Evolutionary conservation across 257 asterid species (phyloP), one percentile per base, ranked within the genome.

Genomic region (Ocimum tenuiflorum): DNA sequence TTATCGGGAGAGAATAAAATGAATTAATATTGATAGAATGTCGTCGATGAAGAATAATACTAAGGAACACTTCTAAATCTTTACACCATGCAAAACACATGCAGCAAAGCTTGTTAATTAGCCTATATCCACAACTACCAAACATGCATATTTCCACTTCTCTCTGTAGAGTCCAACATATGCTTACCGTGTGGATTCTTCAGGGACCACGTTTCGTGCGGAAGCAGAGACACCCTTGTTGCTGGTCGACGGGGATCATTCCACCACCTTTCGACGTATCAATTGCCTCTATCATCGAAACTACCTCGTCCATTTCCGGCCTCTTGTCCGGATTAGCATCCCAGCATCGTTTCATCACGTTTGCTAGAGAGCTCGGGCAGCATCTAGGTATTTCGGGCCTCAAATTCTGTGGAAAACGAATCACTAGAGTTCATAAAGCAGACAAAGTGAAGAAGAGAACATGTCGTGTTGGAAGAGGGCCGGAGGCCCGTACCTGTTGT

Each of bases 191-290:
- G 8, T 17, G 17, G 13, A 2, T 3, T 59, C 43, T 20, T 83
- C 78, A 87, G 3, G 96, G 96, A n/a, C 96, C 96, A 2, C 96
- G 87, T 22, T 55, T 18, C 81, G 82, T 81, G 29, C 77, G 63
- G 76, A 86, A 85, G 59, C 95, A 89, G 18, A 89, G 81, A 73
- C 96, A 89, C 4, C 95, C 83, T 33, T 81, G 88, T 59, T 81
- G 91, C 63, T 89, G 94, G 73, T 85, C 96, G 7, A 64, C 74
- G 0, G 96, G 96, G 73, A 89, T 89, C 96, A 89, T 89, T 52
- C 96, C 96, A n/a, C 96, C 96, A 1, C 96, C 96, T 76, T 85
- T 87, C 1, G 95, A 70, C 1, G 95, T 87, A 72, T 89, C 96
- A 20, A 87, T 87, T 0, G 84, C 96, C 82, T 89, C 96, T 14